phyloP scores from a whole-genome alignment of 2,329 filamentous ascomycete genomes.

The Cladosporium velox region DNA sequence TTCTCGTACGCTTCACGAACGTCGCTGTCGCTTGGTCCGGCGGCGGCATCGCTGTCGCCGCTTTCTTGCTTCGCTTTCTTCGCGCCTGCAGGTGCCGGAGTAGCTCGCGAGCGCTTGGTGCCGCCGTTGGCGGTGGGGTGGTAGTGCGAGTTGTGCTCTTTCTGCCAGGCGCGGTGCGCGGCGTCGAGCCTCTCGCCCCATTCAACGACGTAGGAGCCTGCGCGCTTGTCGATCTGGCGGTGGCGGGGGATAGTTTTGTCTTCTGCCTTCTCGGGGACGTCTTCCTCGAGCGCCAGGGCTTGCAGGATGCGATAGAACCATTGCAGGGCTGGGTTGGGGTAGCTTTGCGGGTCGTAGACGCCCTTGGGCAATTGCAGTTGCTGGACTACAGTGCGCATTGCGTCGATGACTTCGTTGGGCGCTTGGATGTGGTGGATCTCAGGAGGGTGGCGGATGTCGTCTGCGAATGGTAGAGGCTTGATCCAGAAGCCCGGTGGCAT shows the following conservation, averaged over 20 bases:
- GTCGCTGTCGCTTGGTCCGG: constrained; percentile 44
- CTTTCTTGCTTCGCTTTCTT: constrained; percentile 51
- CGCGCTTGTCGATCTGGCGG: constrained; percentile 85
- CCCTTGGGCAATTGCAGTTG: constrained; percentile 87
- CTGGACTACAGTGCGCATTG: constrained; percentile 79
- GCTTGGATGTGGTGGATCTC: constrained; percentile 59
- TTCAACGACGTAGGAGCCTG: constrained; percentile 73
- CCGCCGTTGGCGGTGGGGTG: constrained; percentile 45
- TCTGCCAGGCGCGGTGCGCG: constrained; percentile 51
- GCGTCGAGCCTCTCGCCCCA: constrained; percentile 72
- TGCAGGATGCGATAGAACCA: constrained; percentile 98
- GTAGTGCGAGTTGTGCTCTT: constrained; percentile 37
- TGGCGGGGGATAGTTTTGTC: constrained; percentile 85
- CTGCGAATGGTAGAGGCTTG: constrained; percentile 81
- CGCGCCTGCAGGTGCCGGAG: constrained; percentile 25
- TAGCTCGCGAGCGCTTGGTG: constrained; percentile 46
- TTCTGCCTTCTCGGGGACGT: constrained; percentile 70
- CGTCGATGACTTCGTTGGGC: constrained; percentile 72
- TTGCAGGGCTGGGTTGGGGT: constrained; percentile 82
- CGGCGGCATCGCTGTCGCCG: constrained; percentile 32
- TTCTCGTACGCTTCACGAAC: constrained; percentile 49
- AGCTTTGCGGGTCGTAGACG: constrained; percentile 79
- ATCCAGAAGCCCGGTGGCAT: constrained; percentile 87
- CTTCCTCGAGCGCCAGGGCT: constrained; percentile 86
- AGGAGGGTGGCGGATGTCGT: constrained; percentile 79